Evolutionary conservation across 108 stramenopile genomes (phyloP).

Genomic region (Nitzschia putrida): DNA sequence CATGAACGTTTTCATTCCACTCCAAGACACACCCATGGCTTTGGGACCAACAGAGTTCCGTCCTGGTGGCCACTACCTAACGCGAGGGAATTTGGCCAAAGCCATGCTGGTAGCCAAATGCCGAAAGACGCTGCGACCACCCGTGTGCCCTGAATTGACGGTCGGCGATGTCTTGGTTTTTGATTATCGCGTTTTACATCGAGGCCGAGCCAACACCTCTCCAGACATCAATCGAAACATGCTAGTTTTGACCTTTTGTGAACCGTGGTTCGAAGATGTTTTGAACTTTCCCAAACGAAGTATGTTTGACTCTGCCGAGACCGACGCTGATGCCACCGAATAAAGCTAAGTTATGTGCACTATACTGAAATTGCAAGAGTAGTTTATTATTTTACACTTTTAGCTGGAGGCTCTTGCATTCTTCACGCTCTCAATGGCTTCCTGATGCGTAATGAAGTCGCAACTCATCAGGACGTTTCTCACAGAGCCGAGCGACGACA

Average conservation of each 20-base stretch:
- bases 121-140: conserved; percentile 45
- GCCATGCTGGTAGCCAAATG: conserved; percentile 69
- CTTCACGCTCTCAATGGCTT: conserved; percentile 44
- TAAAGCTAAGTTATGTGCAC: not conserved
- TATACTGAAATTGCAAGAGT: not conserved
- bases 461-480: conserved; percentile 44
- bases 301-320: conserved; percentile 4
- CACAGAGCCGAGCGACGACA: conserved; percentile 29
- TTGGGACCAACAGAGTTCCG: conserved; percentile 76
- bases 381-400: not conserved
- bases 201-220: conserved; percentile 59
- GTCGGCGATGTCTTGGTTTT: conserved; percentile 64
- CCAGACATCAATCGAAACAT: conserved; percentile 45
- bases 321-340: not conserved
- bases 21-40: conserved; percentile 44
- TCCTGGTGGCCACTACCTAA: conserved; percentile 68
- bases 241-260: conserved; percentile 61
- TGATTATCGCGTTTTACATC: conserved; percentile 80
- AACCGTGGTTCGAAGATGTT: conserved; percentile 72
- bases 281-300: conserved; percentile 67
- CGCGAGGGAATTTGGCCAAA: conserved; percentile 50
- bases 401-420: not conserved
- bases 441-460: conserved; percentile 40
- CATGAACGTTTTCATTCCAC: conserved; percentile 72
- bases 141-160: conserved; percentile 45